Evolutionary conservation across 2,329 filamentous ascomycete species (phyloP).

Genomic region (Rachicladosporium sp.): DNA sequence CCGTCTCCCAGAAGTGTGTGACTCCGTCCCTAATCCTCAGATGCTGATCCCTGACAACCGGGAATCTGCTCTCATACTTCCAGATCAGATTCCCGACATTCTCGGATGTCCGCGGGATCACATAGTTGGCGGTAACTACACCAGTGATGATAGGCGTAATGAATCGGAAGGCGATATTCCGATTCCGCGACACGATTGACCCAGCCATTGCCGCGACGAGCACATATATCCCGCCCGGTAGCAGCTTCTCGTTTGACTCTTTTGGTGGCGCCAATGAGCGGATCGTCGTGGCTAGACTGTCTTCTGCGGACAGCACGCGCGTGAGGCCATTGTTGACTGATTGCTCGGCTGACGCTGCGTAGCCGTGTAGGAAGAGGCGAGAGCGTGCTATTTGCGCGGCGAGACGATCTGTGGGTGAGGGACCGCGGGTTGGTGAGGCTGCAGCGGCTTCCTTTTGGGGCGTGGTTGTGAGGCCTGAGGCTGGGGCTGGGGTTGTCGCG

Average conservation of each 20-base stretch:
- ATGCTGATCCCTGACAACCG: conserved; percentile 72
- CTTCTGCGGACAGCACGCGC: conserved; percentile 71
- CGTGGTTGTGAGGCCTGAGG: conserved; percentile 22
- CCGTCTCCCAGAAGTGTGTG: conserved; percentile 57
- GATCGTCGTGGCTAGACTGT: conserved; percentile 78
- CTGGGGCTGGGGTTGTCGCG: conserved; percentile 26
- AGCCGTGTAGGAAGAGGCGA: conserved; percentile 67
- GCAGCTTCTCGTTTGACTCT: conserved; percentile 74
- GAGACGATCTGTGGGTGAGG: conserved; percentile 80
- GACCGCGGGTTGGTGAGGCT: conserved; percentile 28
- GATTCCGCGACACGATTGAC: conserved; percentile 78
- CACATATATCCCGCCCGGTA: conserved; percentile 85
- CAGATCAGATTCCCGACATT: conserved; percentile 80
- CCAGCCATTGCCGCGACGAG: conserved; percentile 91
- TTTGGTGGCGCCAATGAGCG: conserved; percentile 77
- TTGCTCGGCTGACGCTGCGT: conserved; percentile 65
- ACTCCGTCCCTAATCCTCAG: conserved; percentile 57
- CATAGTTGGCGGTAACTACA: conserved; percentile 67
- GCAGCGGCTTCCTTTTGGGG: conserved; percentile 16
- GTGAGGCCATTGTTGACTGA: conserved; percentile 73
- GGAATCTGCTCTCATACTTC: conserved; percentile 85
- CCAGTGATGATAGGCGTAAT: conserved; percentile 68
- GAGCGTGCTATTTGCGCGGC: conserved; percentile 68
- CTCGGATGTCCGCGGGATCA: conserved; percentile 78
- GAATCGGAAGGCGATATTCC: conserved; percentile 70